Percentiles rank a stretch among this genome's conserved stretches.
Conservation (phyloP, 495 filamentous ascomycete species). For the Staphylotrichum longicolle region DNA sequence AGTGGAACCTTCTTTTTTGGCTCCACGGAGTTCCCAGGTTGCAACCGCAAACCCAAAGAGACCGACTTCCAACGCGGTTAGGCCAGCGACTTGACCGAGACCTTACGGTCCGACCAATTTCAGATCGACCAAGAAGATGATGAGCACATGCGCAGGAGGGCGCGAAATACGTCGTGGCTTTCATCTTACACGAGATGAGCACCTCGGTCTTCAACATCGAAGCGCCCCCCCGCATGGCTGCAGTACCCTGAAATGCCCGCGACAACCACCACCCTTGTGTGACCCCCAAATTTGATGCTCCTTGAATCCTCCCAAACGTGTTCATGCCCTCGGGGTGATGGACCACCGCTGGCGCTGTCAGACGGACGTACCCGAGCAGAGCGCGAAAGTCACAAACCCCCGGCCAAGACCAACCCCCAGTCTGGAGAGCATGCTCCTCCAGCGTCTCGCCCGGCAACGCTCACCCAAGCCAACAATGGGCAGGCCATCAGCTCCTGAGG, state of each 20-base stretch:
- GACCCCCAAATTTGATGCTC: too few relatives aligned
- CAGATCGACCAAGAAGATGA: slow-evolving; percentile 6
- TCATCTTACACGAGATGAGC: neutral
- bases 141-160: neutral
- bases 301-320: too few relatives aligned
- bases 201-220: too few relatives aligned
- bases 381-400: too few relatives aligned
- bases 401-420: neutral
- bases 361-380: neutral
- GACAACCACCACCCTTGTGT: too few relatives aligned
- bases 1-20: neutral
- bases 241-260: too few relatives aligned
- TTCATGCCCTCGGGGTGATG: slow-evolving; percentile 7
- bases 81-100: slow-evolving; percentile 9
- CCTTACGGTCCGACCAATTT: neutral
- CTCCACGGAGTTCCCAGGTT: slow-evolving; percentile 4
- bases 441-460: neutral
- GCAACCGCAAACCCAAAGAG: neutral
- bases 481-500: neutral
- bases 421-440: neutral
- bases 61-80: slow-evolving; percentile 4
- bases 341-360: slow-evolving; percentile 8
- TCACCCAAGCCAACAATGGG: neutral
- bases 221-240: too few relatives aligned
- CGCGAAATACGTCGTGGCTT: neutral